phyloP scores from a whole-genome alignment of 164 flowering plant species.

The Tetrastigma voinierianum region DNA sequence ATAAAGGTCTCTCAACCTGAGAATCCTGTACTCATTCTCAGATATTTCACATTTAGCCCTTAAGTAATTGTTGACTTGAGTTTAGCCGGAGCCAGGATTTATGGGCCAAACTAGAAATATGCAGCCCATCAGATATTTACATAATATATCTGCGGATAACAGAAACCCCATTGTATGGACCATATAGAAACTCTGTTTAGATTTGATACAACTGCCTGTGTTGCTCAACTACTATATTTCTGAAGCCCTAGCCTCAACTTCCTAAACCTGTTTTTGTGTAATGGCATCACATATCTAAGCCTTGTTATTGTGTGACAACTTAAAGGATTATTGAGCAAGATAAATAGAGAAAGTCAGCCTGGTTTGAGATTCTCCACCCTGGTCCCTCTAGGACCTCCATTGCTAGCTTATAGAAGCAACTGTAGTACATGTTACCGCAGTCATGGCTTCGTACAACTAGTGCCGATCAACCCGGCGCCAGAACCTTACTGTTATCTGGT shows the following conservation, averaged over 20 bases:
- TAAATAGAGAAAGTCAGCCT: constrained; percentile 79
- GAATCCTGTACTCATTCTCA: no score
- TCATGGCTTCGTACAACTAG: constrained; percentile 76
- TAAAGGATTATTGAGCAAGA: no score
- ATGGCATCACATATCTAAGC: neutral
- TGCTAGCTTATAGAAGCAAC: constrained; percentile 87
- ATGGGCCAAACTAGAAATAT: no score
- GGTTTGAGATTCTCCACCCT: constrained; percentile 96
- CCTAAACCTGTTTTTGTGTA: neutral
- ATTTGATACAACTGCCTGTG: neutral
- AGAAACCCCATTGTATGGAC: no score
- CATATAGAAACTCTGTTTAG: neutral
- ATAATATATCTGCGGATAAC: no score
- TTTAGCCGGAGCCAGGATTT: no score
- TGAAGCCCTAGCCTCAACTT: neutral
- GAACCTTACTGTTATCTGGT: constrained; percentile 91
- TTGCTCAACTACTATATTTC: neutral
- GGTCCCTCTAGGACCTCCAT: constrained; percentile 97
- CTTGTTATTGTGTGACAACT: no score
- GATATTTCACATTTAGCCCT: no score
- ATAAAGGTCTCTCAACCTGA: no score
- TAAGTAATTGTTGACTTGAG: no score
- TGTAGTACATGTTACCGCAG: constrained; percentile 96
- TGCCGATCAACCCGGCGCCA: constrained; percentile 86
- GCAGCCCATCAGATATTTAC: no score